These are phyloP conservation scores for Cercospora sp. DNA, from an alignment of 2,329 filamentous ascomycete genomes.

Conservation along the genomic window DNA sequence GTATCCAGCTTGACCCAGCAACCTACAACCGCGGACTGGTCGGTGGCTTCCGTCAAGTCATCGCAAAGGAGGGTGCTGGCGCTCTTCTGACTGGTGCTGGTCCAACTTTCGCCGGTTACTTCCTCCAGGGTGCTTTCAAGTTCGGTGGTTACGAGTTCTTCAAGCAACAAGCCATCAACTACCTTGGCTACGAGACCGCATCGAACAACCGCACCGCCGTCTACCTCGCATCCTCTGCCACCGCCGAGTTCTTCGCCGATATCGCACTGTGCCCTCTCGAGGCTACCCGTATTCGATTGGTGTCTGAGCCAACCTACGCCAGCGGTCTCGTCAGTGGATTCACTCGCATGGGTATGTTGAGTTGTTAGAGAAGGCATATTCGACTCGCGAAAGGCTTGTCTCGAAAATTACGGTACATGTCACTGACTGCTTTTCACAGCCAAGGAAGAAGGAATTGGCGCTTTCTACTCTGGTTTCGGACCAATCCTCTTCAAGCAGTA, in stretches of 20 bases:
- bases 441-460: conserved; percentile 77
- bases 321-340: conserved; percentile 76
- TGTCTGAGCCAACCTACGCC: conserved; percentile 83
- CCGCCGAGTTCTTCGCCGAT: conserved; percentile 64
- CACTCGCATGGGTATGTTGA: conserved; percentile 62
- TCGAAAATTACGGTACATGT: background rate
- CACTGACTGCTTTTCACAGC: conserved; percentile 35
- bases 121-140: conserved; percentile 91
- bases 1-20: conserved; percentile 86
- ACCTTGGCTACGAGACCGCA: conserved; percentile 74
- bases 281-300: conserved; percentile 90
- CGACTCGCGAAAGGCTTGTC: background rate
- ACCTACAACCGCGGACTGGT: conserved; percentile 88
- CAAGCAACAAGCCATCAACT: conserved; percentile 86
- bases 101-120: conserved; percentile 85
- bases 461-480: conserved; percentile 90
- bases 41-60: conserved; percentile 82
- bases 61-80: conserved; percentile 79
- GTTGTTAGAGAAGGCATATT: background rate
- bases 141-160: conserved; percentile 96
- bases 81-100: conserved; percentile 83
- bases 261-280: conserved; percentile 88
- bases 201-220: conserved; percentile 75
- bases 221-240: conserved; percentile 68
- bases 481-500: conserved; percentile 81